Evolutionary conservation across 768 basidiomycete genomes (phyloP), one percentile per base, ranked within the genome.

Genomic region (Tremella yokohamensis): DNA sequence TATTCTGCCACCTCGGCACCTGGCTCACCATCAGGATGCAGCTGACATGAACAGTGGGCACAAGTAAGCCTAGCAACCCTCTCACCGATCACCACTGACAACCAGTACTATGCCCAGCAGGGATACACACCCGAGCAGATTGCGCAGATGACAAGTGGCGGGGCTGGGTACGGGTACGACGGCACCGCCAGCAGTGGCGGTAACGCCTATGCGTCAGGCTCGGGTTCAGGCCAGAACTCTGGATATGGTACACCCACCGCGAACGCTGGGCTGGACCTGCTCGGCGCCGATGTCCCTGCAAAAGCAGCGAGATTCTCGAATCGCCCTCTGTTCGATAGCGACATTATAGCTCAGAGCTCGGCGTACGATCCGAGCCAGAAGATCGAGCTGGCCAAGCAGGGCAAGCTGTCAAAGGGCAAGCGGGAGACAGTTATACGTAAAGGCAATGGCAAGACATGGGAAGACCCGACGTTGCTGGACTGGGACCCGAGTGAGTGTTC

Each of bases 381-480:
- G 3, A 34, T 57, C 15, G 56, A 56, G n/a, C 15, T 54, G 18
- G 52, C 56, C 2, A 56, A 49, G 22, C 40, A 25, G 22, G 52
- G 55, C 39, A 62, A 47, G 40, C 26, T 18, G n/a, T 54, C 58
- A 18, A 39, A 55, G 7, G 70, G 71, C 19, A 96, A 97, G 79
- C 81, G 94, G 60, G 87, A 85, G 49, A 99, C 96, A 2, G 96
- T 99, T 9, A 78, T 99, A 49, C 82, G 96, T 52, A 97, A 97
- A 78, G 94, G 93, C 4, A 94, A 83, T 54, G 96, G 96, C 34
- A 93, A 91, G 79, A 86, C 89, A 20, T 99, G 96, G 96, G 96
- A 99, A 76, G 96, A 99, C 75, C 90, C 90, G 78, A 96, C 91
- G 2, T 80, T 99, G 56, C 78, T 97, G 13, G 96, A 99, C 68